Evolutionary conservation across 768 basidiomycete species (phyloP), one percentile per base, ranked within the genome.

Genomic region (Naganishia friedmannii): DNA sequence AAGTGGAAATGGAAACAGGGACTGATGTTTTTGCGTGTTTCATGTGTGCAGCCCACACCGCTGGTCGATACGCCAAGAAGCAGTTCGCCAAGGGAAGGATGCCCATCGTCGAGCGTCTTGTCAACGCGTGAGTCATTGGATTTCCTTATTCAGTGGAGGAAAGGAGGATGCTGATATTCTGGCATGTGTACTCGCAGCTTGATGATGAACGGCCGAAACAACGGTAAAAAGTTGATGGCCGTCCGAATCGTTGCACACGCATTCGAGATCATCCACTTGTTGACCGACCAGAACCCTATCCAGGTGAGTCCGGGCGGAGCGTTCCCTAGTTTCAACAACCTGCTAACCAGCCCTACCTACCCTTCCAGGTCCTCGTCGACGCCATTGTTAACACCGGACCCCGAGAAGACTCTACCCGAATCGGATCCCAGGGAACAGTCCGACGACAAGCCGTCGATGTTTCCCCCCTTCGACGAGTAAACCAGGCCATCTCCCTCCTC

Each of bases 181-280:
- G 9, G 21, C 63, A 19, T 7, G 26, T 13, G 51, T 28, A 72
- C 34, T 37, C 34, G 34, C 75, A 95, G 93, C 83, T 84, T 99
- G 82, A 99, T 99, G 96, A 99, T 99, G 96, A 96, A 98, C 85
- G 96, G 96, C 72, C 93, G 96, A 84, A 99, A 98, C 89, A 98
- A 94, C 85, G 96, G 96, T 81, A 97, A 98, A 87, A 98, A 98
- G 85, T 89, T 98, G 82, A 84, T 99, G 83, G 90, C 96, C 78
- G 92, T 99, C 83, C 93, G 96, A 84, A 99, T 99, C 79, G 96
- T 99, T 79, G 91, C 93, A 71, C 96, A 99, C 83, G 91, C 96
- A 42, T 99, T 99, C 82, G 96, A 99, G 85, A 94, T 99, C 83
- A 94, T 98, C 85, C 91, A 98, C 86, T 93, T 99, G 83, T 91